Evolutionary conservation across 1,284 basidiomycete genomes (phyloP).

Genomic region (Testicularia cyperi): DNA sequence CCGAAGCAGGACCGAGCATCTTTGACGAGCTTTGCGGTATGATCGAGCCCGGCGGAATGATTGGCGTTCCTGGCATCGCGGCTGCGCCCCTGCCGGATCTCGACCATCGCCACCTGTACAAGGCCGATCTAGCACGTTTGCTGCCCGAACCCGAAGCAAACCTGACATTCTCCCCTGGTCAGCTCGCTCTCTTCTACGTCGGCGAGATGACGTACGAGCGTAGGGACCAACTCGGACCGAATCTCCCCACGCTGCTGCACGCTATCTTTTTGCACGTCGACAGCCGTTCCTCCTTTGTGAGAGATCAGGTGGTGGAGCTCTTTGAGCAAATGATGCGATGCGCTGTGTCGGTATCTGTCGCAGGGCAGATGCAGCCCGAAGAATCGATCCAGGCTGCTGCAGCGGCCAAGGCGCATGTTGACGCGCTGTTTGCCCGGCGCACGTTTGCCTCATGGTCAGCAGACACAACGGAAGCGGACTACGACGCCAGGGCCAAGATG

Average conservation of each 20-base stretch:
- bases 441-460: conserved; percentile 25
- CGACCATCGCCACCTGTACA: conserved; percentile 56
- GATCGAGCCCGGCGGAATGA: conserved; percentile 81
- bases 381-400: conserved; percentile 7
- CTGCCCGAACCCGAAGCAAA: conserved; percentile 24
- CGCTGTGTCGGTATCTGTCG: conserved; percentile 21
- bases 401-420: conserved; percentile 25
- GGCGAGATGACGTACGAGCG: conserved; percentile 78
- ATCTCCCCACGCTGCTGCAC: conserved; percentile 76
- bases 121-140: conserved; percentile 32
- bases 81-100: conserved; percentile 58
- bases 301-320: conserved; percentile 73
- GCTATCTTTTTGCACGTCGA: conserved; percentile 81
- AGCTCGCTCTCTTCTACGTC: conserved; percentile 83
- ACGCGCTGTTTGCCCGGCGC: conserved; percentile 17
- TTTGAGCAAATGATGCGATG: conserved; percentile 50
- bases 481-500: conserved; percentile 21
- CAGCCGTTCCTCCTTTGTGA: conserved; percentile 72
- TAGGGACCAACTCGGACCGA: conserved; percentile 72
- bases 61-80: conserved; percentile 69
- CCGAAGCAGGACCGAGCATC: conserved; percentile 71
- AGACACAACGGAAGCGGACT: conserved; percentile 16
- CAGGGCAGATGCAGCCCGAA: conserved; percentile 3
- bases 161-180: conserved; percentile 70
- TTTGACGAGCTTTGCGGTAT: conserved; percentile 81